Conservation (phyloP, 139 green algal species). For the Ulvella scutata region DNA sequence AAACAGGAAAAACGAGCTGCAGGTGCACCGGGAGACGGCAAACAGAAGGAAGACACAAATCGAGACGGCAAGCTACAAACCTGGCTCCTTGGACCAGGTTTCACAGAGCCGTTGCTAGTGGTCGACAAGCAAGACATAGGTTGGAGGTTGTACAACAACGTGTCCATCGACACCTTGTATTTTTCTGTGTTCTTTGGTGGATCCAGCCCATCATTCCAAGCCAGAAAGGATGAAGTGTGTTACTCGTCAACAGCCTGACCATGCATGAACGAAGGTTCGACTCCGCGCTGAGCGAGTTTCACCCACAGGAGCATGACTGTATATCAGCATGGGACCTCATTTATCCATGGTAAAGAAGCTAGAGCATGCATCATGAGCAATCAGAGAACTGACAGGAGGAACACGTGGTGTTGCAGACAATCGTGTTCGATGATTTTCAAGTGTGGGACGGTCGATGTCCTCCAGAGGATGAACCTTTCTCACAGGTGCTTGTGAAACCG, state of each 20-base stretch:
- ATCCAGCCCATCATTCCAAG: background rate
- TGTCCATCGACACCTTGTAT: background rate
- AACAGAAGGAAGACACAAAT: background rate
- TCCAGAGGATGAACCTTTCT: background rate
- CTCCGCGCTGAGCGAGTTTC: no score
- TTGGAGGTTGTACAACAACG: conserved; percentile 1
- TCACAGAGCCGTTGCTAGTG: background rate
- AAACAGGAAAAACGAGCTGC: no score
- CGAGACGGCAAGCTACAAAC: background rate
- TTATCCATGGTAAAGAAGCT: no score
- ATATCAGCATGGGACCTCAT: no score
- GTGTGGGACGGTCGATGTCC: background rate
- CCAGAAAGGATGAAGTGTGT: background rate
- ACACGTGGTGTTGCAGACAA: background rate
- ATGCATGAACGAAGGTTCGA: no score
- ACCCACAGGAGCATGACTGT: no score
- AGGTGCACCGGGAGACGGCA: background rate
- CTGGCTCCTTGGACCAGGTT: background rate
- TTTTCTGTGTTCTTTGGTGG: conserved; percentile 1
- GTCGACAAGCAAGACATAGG: background rate
- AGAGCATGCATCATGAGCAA: background rate
- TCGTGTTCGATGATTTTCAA: background rate
- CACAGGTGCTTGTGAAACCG: background rate
- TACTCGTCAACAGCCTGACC: no score
- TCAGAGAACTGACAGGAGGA: background rate